Conservation (phyloP, 2,329 filamentous ascomycete species). For the Hymenoscyphus occultus region DNA sequence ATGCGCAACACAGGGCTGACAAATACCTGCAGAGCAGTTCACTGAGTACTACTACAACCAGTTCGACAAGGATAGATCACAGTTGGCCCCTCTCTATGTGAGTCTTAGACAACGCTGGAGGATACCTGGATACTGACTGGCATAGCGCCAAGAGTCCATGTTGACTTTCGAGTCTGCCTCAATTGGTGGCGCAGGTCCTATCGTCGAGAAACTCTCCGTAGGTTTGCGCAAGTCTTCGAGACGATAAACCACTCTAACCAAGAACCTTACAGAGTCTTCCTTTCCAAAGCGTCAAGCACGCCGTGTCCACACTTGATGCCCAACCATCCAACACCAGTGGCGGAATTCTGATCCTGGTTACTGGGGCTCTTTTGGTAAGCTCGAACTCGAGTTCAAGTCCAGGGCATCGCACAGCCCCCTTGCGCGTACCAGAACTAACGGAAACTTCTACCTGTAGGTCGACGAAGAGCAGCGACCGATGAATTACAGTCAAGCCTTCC, state of each 20-base stretch:
- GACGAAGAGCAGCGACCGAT: slow-evolving; percentile 83
- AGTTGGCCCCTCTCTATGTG: slow-evolving; percentile 77
- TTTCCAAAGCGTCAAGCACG: slow-evolving; percentile 78
- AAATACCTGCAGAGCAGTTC: slow-evolving; percentile 67
- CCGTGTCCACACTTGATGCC: slow-evolving; percentile 73
- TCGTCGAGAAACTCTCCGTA: slow-evolving; percentile 81
- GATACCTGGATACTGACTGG: slow-evolving; percentile 21
- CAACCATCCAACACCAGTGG: slow-evolving; percentile 69
- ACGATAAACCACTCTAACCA: not conserved
- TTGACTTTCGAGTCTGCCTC: slow-evolving; percentile 82
- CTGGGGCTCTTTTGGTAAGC: slow-evolving; percentile 77
- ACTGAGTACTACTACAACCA: slow-evolving; percentile 86
- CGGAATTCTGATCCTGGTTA: slow-evolving; percentile 82
- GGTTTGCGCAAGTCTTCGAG: slow-evolving; percentile 30
- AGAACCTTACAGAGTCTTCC: slow-evolving; percentile 60
- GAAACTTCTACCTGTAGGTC: slow-evolving; percentile 52
- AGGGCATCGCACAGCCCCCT: not conserved
- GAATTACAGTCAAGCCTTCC: slow-evolving; percentile 89
- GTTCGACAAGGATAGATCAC: slow-evolving; percentile 71
- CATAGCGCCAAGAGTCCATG: slow-evolving; percentile 79
- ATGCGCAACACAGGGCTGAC: slow-evolving; percentile 16
- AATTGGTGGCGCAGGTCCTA: slow-evolving; percentile 59
- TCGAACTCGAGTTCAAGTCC: not conserved
- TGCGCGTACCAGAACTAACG: slow-evolving; percentile 14
- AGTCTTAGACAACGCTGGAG: slow-evolving; percentile 37